These are phyloP conservation scores for Chondrostereum purpureum DNA, from an alignment of 1,284 basidiomycete genomes.

Conservation along the genomic window DNA sequence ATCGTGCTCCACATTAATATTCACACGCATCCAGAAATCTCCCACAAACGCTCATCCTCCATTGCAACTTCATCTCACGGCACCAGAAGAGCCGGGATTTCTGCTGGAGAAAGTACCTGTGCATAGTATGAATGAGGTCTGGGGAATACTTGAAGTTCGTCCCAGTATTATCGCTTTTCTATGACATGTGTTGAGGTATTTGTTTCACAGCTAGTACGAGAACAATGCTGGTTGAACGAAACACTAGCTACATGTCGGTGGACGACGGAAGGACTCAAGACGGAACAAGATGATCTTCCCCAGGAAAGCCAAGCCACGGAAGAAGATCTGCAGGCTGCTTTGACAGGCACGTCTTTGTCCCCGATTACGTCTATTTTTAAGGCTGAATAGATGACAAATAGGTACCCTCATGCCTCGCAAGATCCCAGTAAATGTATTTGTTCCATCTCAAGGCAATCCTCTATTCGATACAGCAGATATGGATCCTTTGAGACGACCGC, in stretches of 20 bases:
- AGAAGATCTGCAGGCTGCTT: conserved; percentile 48
- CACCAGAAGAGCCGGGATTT: conserved; percentile 68
- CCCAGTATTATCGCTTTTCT: neutral
- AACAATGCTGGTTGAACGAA: conserved; percentile 77
- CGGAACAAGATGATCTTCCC: conserved; percentile 20
- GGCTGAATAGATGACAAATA: conserved; percentile 18
- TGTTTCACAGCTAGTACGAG: conserved; percentile 53
- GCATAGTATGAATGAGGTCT: conserved; percentile 61
- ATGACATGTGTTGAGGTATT: neutral
- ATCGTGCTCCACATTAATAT: conserved; percentile 2
- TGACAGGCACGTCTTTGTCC: conserved; percentile 37
- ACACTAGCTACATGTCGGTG: conserved; percentile 50
- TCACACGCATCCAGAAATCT: conserved; percentile 40
- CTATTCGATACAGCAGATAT: conserved; percentile 36
- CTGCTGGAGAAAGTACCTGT: conserved; percentile 63
- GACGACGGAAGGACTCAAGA: conserved; percentile 42
- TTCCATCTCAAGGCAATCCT: conserved; percentile 31
- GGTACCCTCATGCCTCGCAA: conserved; percentile 45
- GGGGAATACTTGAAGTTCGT: conserved; percentile 62
- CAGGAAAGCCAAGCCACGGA: conserved; percentile 36
- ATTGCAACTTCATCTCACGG: conserved; percentile 54
- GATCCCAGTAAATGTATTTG: conserved; percentile 56
- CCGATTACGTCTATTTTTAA: conserved; percentile 2
- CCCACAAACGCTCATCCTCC: conserved; percentile 59
- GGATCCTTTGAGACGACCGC: conserved; percentile 33